Evolutionary conservation across 1,284 basidiomycete genomes (phyloP).

Genomic region (Porogramme epimiltina): DNA sequence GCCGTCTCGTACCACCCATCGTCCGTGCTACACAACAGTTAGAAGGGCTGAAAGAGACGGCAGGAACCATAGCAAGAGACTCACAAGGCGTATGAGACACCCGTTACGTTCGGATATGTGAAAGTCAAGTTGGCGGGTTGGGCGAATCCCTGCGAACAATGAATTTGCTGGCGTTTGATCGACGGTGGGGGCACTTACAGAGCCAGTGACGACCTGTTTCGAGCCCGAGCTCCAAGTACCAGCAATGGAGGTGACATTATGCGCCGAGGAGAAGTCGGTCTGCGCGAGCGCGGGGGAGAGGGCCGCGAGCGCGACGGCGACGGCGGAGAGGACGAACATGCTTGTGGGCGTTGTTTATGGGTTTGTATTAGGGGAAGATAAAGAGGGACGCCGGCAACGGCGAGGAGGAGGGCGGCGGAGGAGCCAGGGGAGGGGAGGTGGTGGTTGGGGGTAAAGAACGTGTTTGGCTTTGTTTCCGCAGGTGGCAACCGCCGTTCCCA

Average conservation of each 20-base stretch:
- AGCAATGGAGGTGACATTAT: conserved; percentile 66
- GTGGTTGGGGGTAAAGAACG: conserved; percentile 29
- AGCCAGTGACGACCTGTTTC: conserved; percentile 75
- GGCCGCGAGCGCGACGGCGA: conserved; percentile 35
- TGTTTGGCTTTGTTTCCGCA: conserved; percentile 30
- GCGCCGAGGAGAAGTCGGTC: conserved; percentile 34
- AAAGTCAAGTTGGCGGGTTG: conserved; percentile 82
- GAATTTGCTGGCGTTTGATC: conserved; percentile 1
- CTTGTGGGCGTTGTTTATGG: neutral
- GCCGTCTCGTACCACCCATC: conserved; percentile 86
- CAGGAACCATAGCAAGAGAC: conserved; percentile 40
- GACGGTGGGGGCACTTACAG: conserved; percentile 57
- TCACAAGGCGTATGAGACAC: conserved; percentile 87
- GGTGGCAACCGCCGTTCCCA: conserved; percentile 18
- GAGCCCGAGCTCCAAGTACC: conserved; percentile 90
- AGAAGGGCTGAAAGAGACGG: neutral
- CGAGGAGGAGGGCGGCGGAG: conserved; percentile 12
- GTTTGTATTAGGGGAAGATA: conserved; percentile 17
- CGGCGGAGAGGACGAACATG: conserved; percentile 35
- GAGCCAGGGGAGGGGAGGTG: conserved; percentile 22
- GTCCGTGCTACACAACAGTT: conserved; percentile 44
- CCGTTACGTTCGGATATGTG: conserved; percentile 79
- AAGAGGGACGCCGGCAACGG: conserved; percentile 19
- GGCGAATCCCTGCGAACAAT: conserved; percentile 67
- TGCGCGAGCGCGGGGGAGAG: conserved; percentile 39